phyloP scores from a whole-genome alignment of 106 monocot species.

The Chionographis japonica region DNA sequence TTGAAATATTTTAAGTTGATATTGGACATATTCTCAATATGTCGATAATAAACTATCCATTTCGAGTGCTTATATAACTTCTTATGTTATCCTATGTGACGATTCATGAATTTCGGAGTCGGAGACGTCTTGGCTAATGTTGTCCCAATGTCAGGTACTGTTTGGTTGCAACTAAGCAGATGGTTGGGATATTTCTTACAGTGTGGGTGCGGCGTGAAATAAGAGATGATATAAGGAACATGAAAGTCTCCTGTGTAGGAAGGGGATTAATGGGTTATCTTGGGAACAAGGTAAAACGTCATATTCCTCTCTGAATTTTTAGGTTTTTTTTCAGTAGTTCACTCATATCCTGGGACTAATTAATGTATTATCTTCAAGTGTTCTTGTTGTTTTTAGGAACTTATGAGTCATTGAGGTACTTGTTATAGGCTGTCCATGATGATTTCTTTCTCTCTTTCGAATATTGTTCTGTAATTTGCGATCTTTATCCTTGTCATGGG shows the following conservation, averaged over 20 bases:
- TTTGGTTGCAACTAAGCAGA: slow-evolving; percentile 66
- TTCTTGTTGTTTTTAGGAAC: neutral
- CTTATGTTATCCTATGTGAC: neutral
- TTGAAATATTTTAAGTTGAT: no score
- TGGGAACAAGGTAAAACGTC: slow-evolving; percentile 48
- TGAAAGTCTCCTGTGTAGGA: slow-evolving; percentile 67
- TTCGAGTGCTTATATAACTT: neutral
- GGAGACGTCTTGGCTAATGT: neutral
- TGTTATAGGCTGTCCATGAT: no score
- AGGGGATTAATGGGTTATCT: slow-evolving; percentile 75
- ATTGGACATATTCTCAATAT: no score
- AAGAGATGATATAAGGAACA: slow-evolving; percentile 50
- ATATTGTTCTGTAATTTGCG: no score
- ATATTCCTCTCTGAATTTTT: neutral
- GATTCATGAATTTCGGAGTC: neutral
- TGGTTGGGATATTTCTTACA: slow-evolving; percentile 68
- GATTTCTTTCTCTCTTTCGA: no score
- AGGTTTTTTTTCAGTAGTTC: slow-evolving; percentile 15
- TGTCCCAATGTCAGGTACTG: slow-evolving; percentile 28
- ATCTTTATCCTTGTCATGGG: neutral
- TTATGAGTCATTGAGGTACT: no score
- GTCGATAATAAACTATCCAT: neutral
- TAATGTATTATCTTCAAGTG: neutral
- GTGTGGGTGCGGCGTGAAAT: slow-evolving; percentile 61
- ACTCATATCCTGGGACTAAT: neutral